These are phyloP conservation scores for Talaromyces nanjingensis DNA, from an alignment of 495 filamentous ascomycete species.

Conservation along the genomic window DNA sequence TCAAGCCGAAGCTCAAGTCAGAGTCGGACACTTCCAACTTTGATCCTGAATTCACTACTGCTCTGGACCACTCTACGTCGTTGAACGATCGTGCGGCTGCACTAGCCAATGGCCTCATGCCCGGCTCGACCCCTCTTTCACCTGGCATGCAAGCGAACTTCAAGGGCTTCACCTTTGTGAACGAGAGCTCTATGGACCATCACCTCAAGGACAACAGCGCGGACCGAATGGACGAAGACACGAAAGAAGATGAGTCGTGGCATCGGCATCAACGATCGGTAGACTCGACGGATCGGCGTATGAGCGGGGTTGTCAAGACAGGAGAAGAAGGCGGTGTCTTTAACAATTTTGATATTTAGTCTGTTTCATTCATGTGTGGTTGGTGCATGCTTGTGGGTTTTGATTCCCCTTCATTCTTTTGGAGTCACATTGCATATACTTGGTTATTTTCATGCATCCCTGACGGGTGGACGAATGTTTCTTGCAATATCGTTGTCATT, in stretches of 20 bases:
- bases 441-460: slow-evolving; percentile 7
- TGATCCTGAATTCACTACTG: slow-evolving; percentile 96
- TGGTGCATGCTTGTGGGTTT: slow-evolving; percentile 35
- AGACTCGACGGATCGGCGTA: slow-evolving; percentile 49
- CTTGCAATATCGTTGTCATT: not conserved
- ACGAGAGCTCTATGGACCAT: slow-evolving; percentile 92
- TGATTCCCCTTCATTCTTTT: slow-evolving; percentile 9
- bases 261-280: slow-evolving; percentile 29
- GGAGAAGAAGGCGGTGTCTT: slow-evolving; percentile 61
- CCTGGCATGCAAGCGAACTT: slow-evolving; percentile 97
- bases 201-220: slow-evolving; percentile 58
- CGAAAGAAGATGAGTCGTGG: slow-evolving; percentile 45
- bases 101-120: slow-evolving; percentile 64
- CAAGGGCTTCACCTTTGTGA: slow-evolving; percentile 96
- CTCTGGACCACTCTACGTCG: slow-evolving; percentile 72
- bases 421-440: slow-evolving; percentile 9
- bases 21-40: slow-evolving; percentile 97
- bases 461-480: slow-evolving; percentile 5
- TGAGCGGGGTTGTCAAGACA: slow-evolving; percentile 68
- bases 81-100: slow-evolving; percentile 84
- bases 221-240: slow-evolving; percentile 70
- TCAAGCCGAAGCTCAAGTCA: slow-evolving; percentile 93
- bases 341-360: slow-evolving; percentile 67
- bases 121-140: slow-evolving; percentile 80
- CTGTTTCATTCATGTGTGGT: slow-evolving; percentile 12